Conservation (phyloP, 2,329 filamentous ascomycete species). For the Aureobasidium melanogenum region DNA sequence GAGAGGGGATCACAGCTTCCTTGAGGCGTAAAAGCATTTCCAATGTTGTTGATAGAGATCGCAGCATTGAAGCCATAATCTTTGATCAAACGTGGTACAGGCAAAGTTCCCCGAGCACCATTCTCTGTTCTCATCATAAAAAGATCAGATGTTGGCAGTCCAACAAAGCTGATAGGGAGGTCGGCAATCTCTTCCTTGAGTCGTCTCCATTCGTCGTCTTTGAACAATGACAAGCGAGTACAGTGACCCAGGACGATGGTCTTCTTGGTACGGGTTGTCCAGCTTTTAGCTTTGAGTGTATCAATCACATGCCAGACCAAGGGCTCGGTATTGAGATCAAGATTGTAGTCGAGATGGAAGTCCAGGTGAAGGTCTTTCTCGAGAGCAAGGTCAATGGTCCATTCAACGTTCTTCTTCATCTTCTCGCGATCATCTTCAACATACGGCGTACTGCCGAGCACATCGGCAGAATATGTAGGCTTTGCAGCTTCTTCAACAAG, state of each 20-base stretch:
- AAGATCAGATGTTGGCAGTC: constrained; percentile 60
- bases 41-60: constrained; percentile 62
- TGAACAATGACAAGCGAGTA: constrained; percentile 54
- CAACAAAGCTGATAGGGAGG: constrained; percentile 58
- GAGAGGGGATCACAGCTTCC: constrained; percentile 57
- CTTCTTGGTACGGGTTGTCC: constrained; percentile 38
- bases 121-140: constrained; percentile 57
- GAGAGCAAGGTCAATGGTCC: constrained; percentile 50
- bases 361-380: constrained; percentile 50
- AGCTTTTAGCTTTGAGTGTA: constrained; percentile 40
- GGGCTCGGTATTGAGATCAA: constrained; percentile 42
- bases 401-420: constrained; percentile 51
- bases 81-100: constrained; percentile 52
- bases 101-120: constrained; percentile 50
- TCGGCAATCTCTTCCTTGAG: constrained; percentile 41
- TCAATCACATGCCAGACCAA: constrained; percentile 48
- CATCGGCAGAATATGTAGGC: constrained; percentile 40
- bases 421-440: constrained; percentile 48
- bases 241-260: constrained; percentile 59
- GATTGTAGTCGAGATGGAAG: constrained; percentile 63
- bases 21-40: constrained; percentile 65
- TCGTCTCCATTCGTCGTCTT: constrained; percentile 38
- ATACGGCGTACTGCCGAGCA: constrained; percentile 60
- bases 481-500: constrained; percentile 40
- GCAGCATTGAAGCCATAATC: constrained; percentile 50